A percentile compares a stretch with the other conserved stretches of the same genome.
These are phyloP conservation scores for Spiromastix sp. DNA, from an alignment of 2,329 filamentous ascomycete genomes.

Conservation along the genomic window DNA sequence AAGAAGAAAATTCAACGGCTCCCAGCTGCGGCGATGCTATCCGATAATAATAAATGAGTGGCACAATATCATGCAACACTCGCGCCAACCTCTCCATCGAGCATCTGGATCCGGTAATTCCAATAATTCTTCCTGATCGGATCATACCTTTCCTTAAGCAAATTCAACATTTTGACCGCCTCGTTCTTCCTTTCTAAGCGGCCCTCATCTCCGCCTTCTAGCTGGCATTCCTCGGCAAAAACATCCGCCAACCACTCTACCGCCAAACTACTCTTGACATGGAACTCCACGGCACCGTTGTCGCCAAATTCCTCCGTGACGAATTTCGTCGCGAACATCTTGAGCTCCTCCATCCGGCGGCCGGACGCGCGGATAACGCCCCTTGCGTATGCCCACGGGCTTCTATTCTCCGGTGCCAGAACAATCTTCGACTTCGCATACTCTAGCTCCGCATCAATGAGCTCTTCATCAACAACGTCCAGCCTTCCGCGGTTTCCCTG, in stretches of 20 bases:
- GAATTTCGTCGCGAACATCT: constrained; percentile 45
- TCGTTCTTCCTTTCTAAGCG: constrained; percentile 32
- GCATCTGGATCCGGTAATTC: constrained; percentile 57
- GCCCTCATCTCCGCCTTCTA: constrained; percentile 27
- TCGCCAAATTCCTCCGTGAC: constrained; percentile 35
- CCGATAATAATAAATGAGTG: no score
- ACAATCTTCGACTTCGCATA: constrained; percentile 65
- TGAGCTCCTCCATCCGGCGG: constrained; percentile 38
- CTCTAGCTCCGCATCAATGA: constrained; percentile 64
- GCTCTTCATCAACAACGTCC: constrained; percentile 44
- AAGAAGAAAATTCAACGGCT: no score
- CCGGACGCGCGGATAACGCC: constrained; percentile 62
- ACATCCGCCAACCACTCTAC: constrained; percentile 40
- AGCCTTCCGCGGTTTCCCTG: constrained; percentile 21
- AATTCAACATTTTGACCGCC: constrained; percentile 58
- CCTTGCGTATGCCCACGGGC: constrained; percentile 83
- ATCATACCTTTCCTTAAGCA: constrained; percentile 80
- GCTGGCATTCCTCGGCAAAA: constrained; percentile 32
- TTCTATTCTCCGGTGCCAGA: constrained; percentile 84
- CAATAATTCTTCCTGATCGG: constrained; percentile 86
- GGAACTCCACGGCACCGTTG: constrained; percentile 16
- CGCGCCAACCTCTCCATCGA: constrained; percentile 20
- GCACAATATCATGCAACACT: no score
- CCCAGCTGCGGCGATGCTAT: no score
- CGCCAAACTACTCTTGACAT: constrained; percentile 52